Conservation (phyloP, 1,139 yeast genomes). For the Suzukiozyma palmioleophila region DNA sequence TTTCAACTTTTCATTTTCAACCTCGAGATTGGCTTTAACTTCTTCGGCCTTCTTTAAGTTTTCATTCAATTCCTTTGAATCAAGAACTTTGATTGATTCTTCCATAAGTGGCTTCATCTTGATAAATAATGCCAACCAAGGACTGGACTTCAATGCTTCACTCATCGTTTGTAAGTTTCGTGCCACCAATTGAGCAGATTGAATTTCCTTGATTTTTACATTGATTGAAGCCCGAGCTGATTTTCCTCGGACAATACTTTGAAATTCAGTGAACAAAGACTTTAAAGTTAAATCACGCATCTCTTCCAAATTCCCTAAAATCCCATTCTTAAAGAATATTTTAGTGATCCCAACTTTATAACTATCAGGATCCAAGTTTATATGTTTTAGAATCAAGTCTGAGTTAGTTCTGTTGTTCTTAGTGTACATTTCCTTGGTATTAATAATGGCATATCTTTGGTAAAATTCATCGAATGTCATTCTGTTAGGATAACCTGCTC, state of each 20-base stretch:
- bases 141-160: conserved; percentile 47
- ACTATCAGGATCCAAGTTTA: conserved; percentile 57
- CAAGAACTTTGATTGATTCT: conserved; percentile 57
- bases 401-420: conserved; percentile 58
- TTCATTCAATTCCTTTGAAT: conserved; percentile 53
- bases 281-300: conserved; percentile 65
- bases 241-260: conserved; percentile 65
- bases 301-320: conserved; percentile 80
- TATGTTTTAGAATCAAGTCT: conserved; percentile 58
- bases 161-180: conserved; percentile 56
- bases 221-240: conserved; percentile 51
- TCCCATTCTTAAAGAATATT: conserved; percentile 91
- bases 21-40: conserved; percentile 36
- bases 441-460: conserved; percentile 66
- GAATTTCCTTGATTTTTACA: conserved; percentile 52
- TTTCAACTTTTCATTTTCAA: conserved; percentile 44
- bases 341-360: conserved; percentile 84
- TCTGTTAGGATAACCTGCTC: conserved; percentile 96
- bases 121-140: conserved; percentile 77
- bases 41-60: conserved; percentile 41
- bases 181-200: conserved; percentile 69
- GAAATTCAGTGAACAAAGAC: conserved; percentile 55
- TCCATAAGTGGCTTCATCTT: conserved; percentile 74
- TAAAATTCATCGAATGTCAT: conserved; percentile 79
- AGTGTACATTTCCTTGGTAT: conserved; percentile 42